Percentiles rank a stretch among this genome's conserved stretches.
phyloP scores from a whole-genome alignment of 1,284 basidiomycete genomes.

The Marasmius fiardii region DNA sequence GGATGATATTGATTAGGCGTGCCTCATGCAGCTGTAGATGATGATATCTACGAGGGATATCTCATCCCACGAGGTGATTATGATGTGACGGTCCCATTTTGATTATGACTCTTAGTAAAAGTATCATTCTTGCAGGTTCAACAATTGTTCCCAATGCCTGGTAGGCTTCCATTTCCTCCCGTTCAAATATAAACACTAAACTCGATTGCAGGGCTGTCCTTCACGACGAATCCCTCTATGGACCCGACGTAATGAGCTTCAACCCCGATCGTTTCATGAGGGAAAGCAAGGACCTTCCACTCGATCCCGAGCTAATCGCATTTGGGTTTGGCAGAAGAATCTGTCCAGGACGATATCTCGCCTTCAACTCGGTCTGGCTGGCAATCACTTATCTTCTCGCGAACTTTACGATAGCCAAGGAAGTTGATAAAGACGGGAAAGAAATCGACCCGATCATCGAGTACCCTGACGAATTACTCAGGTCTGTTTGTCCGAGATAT shows the following conservation, averaged over 20 bases:
- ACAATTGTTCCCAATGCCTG: background rate
- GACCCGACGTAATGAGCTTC: too few species aligned
- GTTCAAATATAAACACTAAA: background rate
- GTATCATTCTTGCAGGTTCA: background rate
- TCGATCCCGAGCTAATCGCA: background rate
- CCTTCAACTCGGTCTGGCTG: too few species aligned
- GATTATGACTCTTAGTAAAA: background rate
- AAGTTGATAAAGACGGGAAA: too few species aligned
- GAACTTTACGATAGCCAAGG: too few species aligned
- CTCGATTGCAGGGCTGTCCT: background rate
- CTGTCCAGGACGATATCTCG: too few species aligned
- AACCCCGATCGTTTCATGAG: background rate
- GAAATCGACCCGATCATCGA: too few species aligned
- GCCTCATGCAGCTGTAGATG: background rate
- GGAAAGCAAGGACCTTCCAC: background rate
- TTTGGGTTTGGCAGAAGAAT: background rate
- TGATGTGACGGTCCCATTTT: background rate
- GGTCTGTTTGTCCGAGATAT: too few species aligned
- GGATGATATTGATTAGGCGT: too few species aligned
- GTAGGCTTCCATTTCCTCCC: background rate
- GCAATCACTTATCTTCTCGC: too few species aligned
- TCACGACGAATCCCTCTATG: too few species aligned
- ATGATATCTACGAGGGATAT: too few species aligned
- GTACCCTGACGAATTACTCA: too few species aligned
- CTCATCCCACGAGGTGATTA: background rate